Evolutionary conservation across 352 stramenopile genomes (phyloP), one percentile per base, ranked within the genome.

Genomic region (Phytophthora brassicae): DNA sequence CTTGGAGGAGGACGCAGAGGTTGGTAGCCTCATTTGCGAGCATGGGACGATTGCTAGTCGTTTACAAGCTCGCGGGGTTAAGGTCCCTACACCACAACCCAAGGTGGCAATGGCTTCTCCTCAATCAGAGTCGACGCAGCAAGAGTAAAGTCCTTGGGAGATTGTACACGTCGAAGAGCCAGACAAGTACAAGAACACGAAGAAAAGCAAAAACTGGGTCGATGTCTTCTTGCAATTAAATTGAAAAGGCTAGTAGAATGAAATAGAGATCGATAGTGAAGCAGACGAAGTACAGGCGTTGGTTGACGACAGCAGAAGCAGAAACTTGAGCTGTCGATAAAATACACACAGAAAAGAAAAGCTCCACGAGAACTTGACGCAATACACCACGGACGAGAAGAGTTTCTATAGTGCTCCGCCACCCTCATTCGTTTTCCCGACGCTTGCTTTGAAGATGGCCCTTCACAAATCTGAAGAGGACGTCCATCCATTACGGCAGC

Each of bases 11-110:
- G 77, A 84, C 31, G 80, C 81, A 11, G 68, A 72, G 19, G 64
- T 90, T 7, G 83, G 83, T 6, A 72, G 56, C 9, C 75, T 84
- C n/a, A 71, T 89, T 28, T 57, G 67, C 24, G 64, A 85, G 48
- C 74, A 79, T 51, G 41, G 44, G 4, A 59, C 68, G 1, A 66
- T 90, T 50, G 72, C 76, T 3, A 57, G 58, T 33, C 76, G 76
- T 0, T 55, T 88, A 12, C 28, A 53, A 46, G 58, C 56, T n/a
- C 66, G 66, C 4, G 60, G 60, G 6, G 53, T 70, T 39, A 44
- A 41, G 1, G 39, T 64, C 7, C 44, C 60, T 46, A 14, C 56
- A 22, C 31, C 31, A 0, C 24, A 67, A 13, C 31, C 24, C 2
- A 65, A 56, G 42, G 29, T 55, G 19, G 16, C 24, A 36, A 33